Evolutionary conservation across 2,329 filamentous ascomycete species (phyloP), one percentile per base, ranked within the genome.

Genomic region (Dendryphion nanum): DNA sequence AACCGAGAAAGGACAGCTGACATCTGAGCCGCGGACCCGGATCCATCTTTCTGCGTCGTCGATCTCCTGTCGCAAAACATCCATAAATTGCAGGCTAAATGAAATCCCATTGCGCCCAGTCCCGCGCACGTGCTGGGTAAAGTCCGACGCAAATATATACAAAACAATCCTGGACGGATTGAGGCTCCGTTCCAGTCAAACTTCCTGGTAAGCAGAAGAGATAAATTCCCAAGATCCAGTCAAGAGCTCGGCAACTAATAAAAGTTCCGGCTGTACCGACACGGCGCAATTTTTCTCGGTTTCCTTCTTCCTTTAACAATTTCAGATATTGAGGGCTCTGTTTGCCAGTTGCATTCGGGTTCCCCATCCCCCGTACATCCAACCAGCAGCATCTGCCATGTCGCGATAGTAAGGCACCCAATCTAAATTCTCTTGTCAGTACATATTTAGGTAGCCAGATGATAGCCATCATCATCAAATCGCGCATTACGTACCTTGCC

Each of bases 351-450:
- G 52, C 48, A 57, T 57, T 17, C 61, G 45, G 32, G 57, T 44
- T 3, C 55, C 53, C 47, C 53, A 60, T 6, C 60, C 61, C 5
- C 60, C 60, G 35, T 64, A 64, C 10, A 64, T 47, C 61, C 61
- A 64, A 2, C 55, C 57, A 18, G 59, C 50, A 10, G 60, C 59
- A 39, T 64, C 61, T 4, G 60, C 57, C 57, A 59, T 61, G 35
- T 64, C 57, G 34, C 63, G 51, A 36, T 61, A 48, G 31, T 64
- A 64, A 1, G 61, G 60, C 8, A 29, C 48, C 60, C 60, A 64
- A 39, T 54, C 61, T 63, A 33, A 14, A 14, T 18, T 51, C 8
- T 29, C 4, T 14, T 10, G 15, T 30, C 16, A 30, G 29, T 15
- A 15, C 29, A 16, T 26, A n/a, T 26, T n/a, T n/a, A n/a, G n/a